These are phyloP conservation scores for Diaporthe citrichinensis DNA, from an alignment of 2,329 filamentous ascomycete genomes.

Conservation along the genomic window DNA sequence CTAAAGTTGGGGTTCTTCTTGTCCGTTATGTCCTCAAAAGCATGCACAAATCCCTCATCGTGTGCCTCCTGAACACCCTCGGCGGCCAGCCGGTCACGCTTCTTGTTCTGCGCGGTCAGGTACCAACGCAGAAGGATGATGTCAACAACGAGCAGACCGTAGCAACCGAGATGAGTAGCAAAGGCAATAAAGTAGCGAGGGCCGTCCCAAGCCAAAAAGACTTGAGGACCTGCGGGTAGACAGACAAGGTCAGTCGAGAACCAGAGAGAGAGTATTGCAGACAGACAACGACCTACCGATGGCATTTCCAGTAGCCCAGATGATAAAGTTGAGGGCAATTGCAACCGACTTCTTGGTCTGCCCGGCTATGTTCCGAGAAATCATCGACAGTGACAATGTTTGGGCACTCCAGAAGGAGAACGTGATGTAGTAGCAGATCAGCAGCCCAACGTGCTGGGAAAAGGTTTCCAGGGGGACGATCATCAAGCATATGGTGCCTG, in stretches of 20 bases:
- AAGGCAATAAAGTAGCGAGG: conserved; percentile 80
- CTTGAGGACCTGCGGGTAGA: conserved; percentile 66
- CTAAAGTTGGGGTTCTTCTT: conserved; percentile 72
- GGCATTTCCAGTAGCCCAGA: conserved; percentile 78
- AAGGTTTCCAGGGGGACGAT: conserved; percentile 71
- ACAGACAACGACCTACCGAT: conserved; percentile 61
- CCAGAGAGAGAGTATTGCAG: background rate
- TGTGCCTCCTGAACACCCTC: conserved; percentile 57
- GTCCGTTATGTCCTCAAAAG: conserved; percentile 76
- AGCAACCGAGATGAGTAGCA: conserved; percentile 78
- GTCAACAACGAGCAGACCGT: conserved; percentile 70
- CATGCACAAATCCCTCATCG: conserved; percentile 61
- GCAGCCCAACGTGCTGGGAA: conserved; percentile 73
- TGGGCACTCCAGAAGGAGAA: conserved; percentile 84
- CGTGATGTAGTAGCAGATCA: conserved; percentile 83
- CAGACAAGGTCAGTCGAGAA: background rate
- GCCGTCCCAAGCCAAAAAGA: conserved; percentile 71
- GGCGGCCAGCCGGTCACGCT: conserved; percentile 63
- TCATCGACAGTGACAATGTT: conserved; percentile 75
- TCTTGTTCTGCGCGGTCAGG: conserved; percentile 70
- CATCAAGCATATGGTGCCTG: conserved; percentile 81
- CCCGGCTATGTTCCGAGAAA: conserved; percentile 78
- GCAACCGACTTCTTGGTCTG: conserved; percentile 81
- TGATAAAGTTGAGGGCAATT: conserved; percentile 78
- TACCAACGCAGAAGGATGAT: conserved; percentile 72